Percentiles rank a stretch among this genome's conserved stretches.
phyloP scores from a whole-genome alignment of 805 yeast genomes.

The Monosporozyma servazzii region DNA sequence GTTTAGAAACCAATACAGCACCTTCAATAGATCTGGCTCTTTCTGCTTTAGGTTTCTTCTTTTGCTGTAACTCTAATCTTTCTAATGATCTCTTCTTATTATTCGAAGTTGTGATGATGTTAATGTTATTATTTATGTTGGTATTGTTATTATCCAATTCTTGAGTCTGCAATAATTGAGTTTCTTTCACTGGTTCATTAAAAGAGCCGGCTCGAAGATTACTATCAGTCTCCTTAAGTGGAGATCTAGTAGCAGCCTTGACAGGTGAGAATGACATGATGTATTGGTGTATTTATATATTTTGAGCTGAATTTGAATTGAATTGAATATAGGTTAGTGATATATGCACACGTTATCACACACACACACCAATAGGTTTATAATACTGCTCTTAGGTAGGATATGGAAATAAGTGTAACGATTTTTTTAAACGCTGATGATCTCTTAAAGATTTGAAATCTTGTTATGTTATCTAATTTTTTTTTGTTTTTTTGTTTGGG shows the following conservation, averaged over 20 bases:
- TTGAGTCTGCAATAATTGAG: not conserved
- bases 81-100: constrained; percentile 23
- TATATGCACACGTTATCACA: not conserved
- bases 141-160: not conserved
- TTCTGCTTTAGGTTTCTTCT: constrained; percentile 20
- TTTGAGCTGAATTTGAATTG: not conserved
- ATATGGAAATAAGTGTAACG: not conserved
- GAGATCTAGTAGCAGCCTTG: constrained; percentile 18
- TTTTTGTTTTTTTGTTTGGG: not conserved
- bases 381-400: no score
- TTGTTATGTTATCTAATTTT: not conserved
- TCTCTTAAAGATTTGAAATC: not conserved
- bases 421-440: not conserved
- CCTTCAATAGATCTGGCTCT: constrained; percentile 30
- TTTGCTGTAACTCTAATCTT: constrained; percentile 11
- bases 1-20: constrained; percentile 21
- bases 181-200: not conserved
- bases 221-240: constrained; percentile 28
- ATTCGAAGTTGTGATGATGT: not conserved
- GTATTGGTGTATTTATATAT: not conserved
- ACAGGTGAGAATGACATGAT: constrained; percentile 11
- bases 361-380: not conserved
- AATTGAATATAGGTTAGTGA: not conserved
- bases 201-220: constrained; percentile 10
- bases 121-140: not conserved